Evolutionary conservation across 2,329 filamentous ascomycete species (phyloP).

Genomic region (Claviceps lovelessii): DNA sequence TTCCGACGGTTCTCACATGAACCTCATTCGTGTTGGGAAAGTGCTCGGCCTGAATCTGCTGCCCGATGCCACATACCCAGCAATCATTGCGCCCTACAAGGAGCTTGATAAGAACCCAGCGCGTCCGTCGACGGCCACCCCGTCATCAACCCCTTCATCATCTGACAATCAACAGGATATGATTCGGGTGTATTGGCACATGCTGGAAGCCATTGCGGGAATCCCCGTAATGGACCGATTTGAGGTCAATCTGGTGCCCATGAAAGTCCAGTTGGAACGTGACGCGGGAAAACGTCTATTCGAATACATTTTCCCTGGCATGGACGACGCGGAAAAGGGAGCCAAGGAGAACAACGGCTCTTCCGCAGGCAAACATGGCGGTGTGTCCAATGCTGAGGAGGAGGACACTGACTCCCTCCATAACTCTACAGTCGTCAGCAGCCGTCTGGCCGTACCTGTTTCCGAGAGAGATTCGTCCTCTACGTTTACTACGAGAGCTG

Average conservation of each 20-base stretch:
- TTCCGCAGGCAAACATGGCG: conserved; percentile 34
- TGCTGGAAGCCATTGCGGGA: conserved; percentile 93
- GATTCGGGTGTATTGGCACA: conserved; percentile 91
- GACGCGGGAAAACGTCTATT: conserved; percentile 88
- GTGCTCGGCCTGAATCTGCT: conserved; percentile 83
- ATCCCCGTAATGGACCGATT: conserved; percentile 97
- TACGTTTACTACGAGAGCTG: conserved; percentile 46
- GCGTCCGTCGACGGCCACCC: background rate
- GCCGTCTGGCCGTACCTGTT: conserved; percentile 21
- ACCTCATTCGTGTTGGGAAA: conserved; percentile 74
- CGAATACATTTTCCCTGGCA: conserved; percentile 91
- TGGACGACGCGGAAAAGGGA: conserved; percentile 43
- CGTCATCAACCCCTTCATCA: background rate
- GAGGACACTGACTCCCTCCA: conserved; percentile 32
- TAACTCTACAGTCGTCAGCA: conserved; percentile 21
- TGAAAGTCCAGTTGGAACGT: conserved; percentile 85
- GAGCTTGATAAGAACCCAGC: conserved; percentile 42
- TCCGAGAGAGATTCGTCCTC: conserved; percentile 30
- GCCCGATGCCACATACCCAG: conserved; percentile 80
- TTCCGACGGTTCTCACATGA: conserved; percentile 90
- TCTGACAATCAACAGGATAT: conserved; percentile 50
- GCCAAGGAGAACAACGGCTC: conserved; percentile 43
- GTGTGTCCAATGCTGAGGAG: conserved; percentile 7
- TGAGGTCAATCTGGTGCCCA: conserved; percentile 81
- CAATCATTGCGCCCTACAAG: conserved; percentile 85